These are phyloP conservation scores for Acacia acuminata DNA, from an alignment of 306 rosid genomes.

Conservation along the genomic window DNA sequence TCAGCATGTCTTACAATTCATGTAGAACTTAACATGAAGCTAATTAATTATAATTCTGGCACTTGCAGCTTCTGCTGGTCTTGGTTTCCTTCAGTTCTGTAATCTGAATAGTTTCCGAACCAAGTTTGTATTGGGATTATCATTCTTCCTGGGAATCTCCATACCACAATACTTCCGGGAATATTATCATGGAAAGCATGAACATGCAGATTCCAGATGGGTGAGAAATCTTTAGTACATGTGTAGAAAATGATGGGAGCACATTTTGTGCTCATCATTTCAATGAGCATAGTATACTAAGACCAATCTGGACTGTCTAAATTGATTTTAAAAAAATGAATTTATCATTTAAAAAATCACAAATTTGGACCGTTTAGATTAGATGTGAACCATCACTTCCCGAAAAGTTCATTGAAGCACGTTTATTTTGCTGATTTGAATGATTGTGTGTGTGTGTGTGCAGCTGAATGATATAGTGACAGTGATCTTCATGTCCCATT, in stretches of 20 bases:
- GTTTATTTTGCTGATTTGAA: not conserved
- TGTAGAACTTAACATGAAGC: not conserved
- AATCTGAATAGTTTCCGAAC: conserved; percentile 87
- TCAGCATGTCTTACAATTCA: not conserved
- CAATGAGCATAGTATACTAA: too few species aligned
- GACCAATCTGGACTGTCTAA: too few species aligned
- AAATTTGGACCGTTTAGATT: too few species aligned
- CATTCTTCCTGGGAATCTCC: conserved; percentile 82
- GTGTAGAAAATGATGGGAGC: not conserved
- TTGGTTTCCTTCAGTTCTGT: conserved; percentile 85
- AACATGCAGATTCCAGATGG: conserved; percentile 54
- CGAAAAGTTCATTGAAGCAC: too few species aligned
- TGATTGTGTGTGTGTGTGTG: not conserved
- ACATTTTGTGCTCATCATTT: too few species aligned
- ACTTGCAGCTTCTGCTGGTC: conserved; percentile 76
- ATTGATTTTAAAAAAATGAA: too few species aligned
- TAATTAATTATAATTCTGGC: not conserved
- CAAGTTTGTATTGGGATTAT: conserved; percentile 67
- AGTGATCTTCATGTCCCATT: conserved; percentile 66
- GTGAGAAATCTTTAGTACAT: conserved; percentile 43
- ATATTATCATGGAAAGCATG: conserved; percentile 46
- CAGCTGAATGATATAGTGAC: conserved; percentile 1
- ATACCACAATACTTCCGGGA: conserved; percentile 88
- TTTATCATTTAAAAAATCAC: too few species aligned
- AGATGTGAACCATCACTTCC: too few species aligned